A percentile compares a stretch with the other conserved stretches of the same genome.
Conservation (phyloP, 305 asterid species). For the Fraxinus paxiana region DNA sequence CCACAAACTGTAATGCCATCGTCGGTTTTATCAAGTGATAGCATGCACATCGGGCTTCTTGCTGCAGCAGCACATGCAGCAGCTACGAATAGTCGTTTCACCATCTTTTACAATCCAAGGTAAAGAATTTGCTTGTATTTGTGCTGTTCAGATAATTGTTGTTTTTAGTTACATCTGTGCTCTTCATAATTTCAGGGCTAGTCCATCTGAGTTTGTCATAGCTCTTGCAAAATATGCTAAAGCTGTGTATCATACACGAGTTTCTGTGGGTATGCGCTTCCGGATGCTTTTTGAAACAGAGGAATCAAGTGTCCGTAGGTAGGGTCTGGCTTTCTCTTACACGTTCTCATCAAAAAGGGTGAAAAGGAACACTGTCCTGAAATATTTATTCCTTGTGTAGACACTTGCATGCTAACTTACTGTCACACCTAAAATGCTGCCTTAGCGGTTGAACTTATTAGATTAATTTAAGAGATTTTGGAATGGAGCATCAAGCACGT, state of each 20-base stretch:
- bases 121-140: conserved; percentile 22
- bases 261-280: conserved; percentile 84
- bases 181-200: conserved; percentile 51
- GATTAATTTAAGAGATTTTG: background rate
- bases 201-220: conserved; percentile 80
- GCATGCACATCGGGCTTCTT: conserved; percentile 98
- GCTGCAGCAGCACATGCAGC: conserved; percentile 99
- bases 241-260: conserved; percentile 70
- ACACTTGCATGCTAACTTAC: background rate
- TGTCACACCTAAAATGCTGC: background rate
- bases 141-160: background rate
- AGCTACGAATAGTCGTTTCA: conserved; percentile 89
- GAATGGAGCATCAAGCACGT: background rate
- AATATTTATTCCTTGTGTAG: background rate
- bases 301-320: conserved; percentile 82
- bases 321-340: conserved; percentile 21
- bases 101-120: conserved; percentile 95
- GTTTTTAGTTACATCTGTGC: background rate
- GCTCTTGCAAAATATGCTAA: conserved; percentile 75
- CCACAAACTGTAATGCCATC: conserved; percentile 94
- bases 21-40: conserved; percentile 88
- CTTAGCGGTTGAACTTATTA: background rate
- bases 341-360: background rate
- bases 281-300: conserved; percentile 86
- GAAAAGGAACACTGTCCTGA: background rate